Evolutionary conservation across 169 alveolate species (phyloP), one percentile per base, ranked within the genome.

Genomic region (Eimeria sp.): DNA sequence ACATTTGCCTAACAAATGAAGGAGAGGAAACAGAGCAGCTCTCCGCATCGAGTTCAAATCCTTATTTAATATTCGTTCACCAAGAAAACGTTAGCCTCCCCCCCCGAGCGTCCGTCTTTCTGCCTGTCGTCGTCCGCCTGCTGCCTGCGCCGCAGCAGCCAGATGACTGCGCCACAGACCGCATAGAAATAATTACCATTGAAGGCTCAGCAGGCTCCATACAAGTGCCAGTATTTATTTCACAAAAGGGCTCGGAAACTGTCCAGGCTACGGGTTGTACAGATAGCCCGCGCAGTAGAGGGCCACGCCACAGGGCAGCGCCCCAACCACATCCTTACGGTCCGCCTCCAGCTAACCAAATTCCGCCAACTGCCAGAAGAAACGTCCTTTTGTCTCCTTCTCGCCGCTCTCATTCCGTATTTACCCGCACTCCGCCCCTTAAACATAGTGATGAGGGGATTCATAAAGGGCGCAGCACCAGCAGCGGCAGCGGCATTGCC

Each of bases 81-180:
- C 58, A 54, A 45, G 78, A 84, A 40, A 34, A 30, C 16, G 47
- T 84, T 43, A 84, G 1, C 13, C 80, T 84, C 9, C 63, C 51
- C 0, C 92, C 75, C 13, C 78, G 45, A 34, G 34, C 78, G 14
- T 84, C 80, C 4, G 92, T 61, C 40, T 84, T 84, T n/a, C 75
- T 84, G 10, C 92, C 92, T n/a, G 78, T 84, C 7, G 47, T 84
- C 40, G 47, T 30, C 9, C 67, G 61, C 5, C 80, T 54, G 78
- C 80, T 18, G 40, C 67, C 80, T 18, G 45, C 90, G 51, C 34
- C 47, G 45, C 58, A 61, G 34, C 78, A 54, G 80, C 92, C 57
- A 43, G 76, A 45, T 54, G 61, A 54, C 61, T 7, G 61, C 16
- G 4, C 61, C 61, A 7, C 61, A 54, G 16, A 2, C 34, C 49